Base-by-base conservation (phyloP, 768 basidiomycete species). In the Mycena crocata region DNA sequence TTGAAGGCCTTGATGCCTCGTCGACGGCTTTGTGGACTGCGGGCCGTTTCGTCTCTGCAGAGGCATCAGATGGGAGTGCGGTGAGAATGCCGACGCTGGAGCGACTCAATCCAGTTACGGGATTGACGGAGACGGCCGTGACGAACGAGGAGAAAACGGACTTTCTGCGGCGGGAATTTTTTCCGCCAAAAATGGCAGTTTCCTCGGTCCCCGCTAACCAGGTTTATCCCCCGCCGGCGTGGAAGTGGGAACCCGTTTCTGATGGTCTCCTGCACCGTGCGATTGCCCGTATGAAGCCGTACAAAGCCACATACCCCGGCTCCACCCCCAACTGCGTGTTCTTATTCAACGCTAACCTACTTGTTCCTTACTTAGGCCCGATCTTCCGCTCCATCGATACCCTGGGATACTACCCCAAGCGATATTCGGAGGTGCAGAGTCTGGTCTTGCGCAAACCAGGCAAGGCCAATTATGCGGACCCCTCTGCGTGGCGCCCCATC, bases 401-500 rank as follows among this genome's bases (percentile, higher is more conserved):
- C 0, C 69, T 77, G 0, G 35, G 63, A 1, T 37, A 49, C 35
- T 81, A 78, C 58, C 55, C 54, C 17, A 52, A 64, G 5, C 28
- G 23, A 1, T 74, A 72, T 78, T 69, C 69, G 24, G n/a, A 67
- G 0, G 81, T 72, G 28, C 76, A 60, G 0, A 81, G 78, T 0
- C 64, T 79, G 0, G 73, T 82, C 0, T 63, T 84, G 0, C 55
- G 71, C 0, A 85, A 86, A 0, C 81, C 80, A 0, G 77, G 78
- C 0, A 75, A 76, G 35, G 59, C 73, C 0, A 57, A 76, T 62
- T 85, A 86, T 69, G 57, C 72, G 0, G 39, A 71, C 0, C 58
- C 82, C 0, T 79, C 79, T 40, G 75, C 80, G 0, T 82, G 80
- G 45, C 57, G 77, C 0, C 84, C 81, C 0, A 83, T 85, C 1